Percentiles rank a stretch among this genome's conserved stretches.
These are phyloP conservation scores for Erucastrum elatum DNA, from an alignment of 345 rosid genomes.

Conservation along the genomic window DNA sequence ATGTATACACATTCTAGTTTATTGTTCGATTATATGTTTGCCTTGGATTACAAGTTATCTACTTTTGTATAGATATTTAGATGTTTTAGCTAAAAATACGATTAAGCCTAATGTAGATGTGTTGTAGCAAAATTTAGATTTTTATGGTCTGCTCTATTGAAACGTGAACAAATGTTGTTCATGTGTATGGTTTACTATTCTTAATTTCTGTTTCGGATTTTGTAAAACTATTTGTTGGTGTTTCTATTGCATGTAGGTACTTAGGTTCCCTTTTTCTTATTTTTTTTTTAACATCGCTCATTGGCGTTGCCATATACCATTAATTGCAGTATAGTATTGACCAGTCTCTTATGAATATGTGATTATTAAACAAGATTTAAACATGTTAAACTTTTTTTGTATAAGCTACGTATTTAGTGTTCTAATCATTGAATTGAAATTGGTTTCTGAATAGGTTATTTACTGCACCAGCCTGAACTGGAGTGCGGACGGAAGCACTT, in stretches of 20 bases:
- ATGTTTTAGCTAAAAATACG: background rate
- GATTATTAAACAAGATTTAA: background rate
- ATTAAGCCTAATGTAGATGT: background rate
- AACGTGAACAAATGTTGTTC: too few species aligned
- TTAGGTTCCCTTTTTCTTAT: background rate
- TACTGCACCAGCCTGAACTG: conserved; percentile 94
- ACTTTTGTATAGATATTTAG: conserved; percentile 14
- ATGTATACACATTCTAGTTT: background rate
- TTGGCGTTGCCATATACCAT: background rate
- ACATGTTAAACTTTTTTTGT: background rate
- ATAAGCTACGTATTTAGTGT: background rate
- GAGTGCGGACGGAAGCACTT: conserved; percentile 91
- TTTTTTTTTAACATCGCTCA: background rate
- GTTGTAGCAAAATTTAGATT: background rate
- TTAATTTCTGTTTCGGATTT: background rate
- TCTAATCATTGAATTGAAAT: background rate
- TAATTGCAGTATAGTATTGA: background rate
- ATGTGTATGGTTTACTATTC: too few species aligned
- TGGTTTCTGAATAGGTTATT: conserved; percentile 54
- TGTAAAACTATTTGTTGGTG: background rate
- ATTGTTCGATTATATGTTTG: background rate
- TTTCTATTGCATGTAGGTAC: background rate
- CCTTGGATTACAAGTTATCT: background rate
- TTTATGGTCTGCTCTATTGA: background rate
- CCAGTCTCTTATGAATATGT: background rate